A percentile compares a stretch with the other conserved stretches of the same genome.
These are phyloP conservation scores for Talaromyces funiculosus DNA, from an alignment of 2,329 filamentous ascomycete species.

Conservation along the genomic window DNA sequence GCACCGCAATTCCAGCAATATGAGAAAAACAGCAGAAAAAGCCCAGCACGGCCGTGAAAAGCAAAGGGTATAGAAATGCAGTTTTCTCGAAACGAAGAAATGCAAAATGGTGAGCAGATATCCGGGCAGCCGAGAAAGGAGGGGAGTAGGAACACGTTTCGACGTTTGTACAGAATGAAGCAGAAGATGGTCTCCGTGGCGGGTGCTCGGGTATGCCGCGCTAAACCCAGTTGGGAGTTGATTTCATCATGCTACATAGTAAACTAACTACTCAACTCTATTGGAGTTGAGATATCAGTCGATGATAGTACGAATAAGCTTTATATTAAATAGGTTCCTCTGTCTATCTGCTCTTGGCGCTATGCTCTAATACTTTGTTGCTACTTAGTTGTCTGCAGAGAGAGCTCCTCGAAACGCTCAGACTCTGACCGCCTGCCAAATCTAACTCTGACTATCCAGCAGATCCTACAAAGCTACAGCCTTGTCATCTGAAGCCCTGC, in stretches of 20 bases:
- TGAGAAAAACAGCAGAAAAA: background rate
- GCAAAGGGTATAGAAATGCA: background rate
- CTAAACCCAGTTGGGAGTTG: slow-evolving; percentile 14
- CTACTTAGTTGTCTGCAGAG: background rate
- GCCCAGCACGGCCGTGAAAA: background rate
- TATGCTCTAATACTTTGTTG: background rate
- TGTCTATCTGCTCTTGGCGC: background rate
- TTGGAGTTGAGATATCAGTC: background rate
- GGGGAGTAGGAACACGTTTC: slow-evolving; percentile 9
- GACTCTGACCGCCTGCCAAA: background rate
- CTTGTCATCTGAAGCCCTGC: background rate
- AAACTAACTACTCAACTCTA: too few species aligned
- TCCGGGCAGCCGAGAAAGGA: background rate
- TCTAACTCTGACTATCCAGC: background rate
- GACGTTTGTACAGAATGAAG: slow-evolving; percentile 12
- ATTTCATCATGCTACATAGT: background rate
- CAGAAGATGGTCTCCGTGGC: slow-evolving; percentile 12
- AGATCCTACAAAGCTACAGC: background rate
- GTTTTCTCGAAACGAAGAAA: background rate
- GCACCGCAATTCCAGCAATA: slow-evolving; percentile 1
- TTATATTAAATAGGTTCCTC: background rate
- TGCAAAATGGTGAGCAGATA: background rate
- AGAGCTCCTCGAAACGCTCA: background rate
- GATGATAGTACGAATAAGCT: background rate
- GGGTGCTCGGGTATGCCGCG: slow-evolving; percentile 14